Conservation (phyloP, 2,329 filamentous ascomycete genomes). For the Aspergillus neoniger region DNA sequence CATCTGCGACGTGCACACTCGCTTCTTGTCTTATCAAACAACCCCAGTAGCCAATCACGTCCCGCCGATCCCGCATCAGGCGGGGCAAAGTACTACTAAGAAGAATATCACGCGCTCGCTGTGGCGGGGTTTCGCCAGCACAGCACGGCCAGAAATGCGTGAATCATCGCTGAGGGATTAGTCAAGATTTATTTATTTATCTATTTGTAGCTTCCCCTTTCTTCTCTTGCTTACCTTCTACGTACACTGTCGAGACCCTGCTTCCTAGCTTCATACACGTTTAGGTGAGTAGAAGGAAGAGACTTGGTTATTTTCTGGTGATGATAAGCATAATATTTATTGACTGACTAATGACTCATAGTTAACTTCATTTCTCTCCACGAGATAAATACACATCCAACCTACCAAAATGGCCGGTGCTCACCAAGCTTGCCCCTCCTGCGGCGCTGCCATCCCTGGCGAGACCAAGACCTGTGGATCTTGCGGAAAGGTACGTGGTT, state of each 20-base stretch:
- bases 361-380: neutral
- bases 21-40: neutral
- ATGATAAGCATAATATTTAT: neutral
- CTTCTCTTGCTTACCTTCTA: neutral
- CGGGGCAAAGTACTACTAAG: neutral
- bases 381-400: neutral
- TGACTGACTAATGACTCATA: neutral
- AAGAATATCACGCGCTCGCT: neutral
- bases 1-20: neutral
- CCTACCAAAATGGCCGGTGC: conserved; percentile 21
- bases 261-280: neutral
- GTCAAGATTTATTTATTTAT: too few species aligned
- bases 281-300: neutral
- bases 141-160: neutral
- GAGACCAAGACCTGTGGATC: conserved; percentile 32
- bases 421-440: conserved; percentile 30
- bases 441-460: conserved; percentile 27
- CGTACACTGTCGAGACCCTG: neutral
- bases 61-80: neutral
- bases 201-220: neutral
- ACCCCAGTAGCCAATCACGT: neutral
- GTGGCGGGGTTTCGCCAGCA: neutral
- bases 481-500: conserved; percentile 29
- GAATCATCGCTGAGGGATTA: neutral
- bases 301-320: neutral